Percentiles rank a stretch among this genome's conserved stretches.
Evolutionary conservation across 2,329 filamentous ascomycete genomes (phyloP).

Genomic region (Sporothrix phasma): DNA sequence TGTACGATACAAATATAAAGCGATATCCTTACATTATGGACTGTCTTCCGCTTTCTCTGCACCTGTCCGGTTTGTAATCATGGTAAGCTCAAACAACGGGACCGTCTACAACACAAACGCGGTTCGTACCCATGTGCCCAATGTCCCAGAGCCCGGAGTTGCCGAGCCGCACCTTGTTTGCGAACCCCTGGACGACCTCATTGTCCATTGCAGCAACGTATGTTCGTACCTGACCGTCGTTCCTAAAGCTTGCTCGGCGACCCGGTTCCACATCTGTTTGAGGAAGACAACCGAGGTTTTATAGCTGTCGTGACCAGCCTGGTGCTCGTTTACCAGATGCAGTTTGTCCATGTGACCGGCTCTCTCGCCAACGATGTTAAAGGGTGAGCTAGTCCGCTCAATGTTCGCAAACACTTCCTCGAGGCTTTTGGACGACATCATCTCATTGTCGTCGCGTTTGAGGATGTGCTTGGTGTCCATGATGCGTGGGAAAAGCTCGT

Average conservation of each 20-base stretch:
- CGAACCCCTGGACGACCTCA: conserved; percentile 17
- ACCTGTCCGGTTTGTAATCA: background rate
- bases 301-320: conserved; percentile 13
- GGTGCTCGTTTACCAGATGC: background rate
- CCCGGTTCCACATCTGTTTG: conserved; percentile 21
- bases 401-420: conserved; percentile 13
- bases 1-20: conserved; percentile 15
- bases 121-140: background rate
- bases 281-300: conserved; percentile 35
- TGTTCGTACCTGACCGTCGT: background rate
- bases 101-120: too few species aligned
- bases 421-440: conserved; percentile 42
- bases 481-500: conserved; percentile 35
- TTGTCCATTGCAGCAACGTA: conserved; percentile 17
- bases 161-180: conserved; percentile 22
- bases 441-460: conserved; percentile 63
- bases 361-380: background rate
- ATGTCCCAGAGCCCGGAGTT: conserved; percentile 16
- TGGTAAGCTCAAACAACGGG: background rate
- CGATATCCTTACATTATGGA: conserved; percentile 8
- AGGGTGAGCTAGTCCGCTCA: background rate
- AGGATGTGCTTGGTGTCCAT: conserved; percentile 64
- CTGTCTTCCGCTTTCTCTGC: background rate
- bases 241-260: background rate
- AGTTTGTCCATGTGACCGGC: background rate